Conservation (phyloP, 768 basidiomycete species). For the Amanita exitialis region DNA sequence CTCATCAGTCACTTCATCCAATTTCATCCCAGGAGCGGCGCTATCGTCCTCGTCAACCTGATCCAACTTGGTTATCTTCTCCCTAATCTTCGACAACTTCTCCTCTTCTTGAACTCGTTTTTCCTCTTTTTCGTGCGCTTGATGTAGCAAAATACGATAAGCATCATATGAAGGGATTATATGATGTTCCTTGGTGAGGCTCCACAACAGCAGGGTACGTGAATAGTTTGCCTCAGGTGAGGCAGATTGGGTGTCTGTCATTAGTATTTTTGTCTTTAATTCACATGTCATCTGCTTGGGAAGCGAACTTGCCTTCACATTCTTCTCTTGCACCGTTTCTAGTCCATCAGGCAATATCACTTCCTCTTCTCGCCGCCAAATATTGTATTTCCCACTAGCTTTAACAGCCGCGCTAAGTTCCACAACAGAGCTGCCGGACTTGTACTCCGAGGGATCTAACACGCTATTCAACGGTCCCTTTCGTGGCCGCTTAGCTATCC, state of each 20-base stretch:
- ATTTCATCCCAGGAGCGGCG: slow-evolving; percentile 54
- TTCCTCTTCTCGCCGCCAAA: slow-evolving; percentile 37
- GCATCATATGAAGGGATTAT: slow-evolving; percentile 75
- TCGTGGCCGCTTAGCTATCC: slow-evolving; percentile 64
- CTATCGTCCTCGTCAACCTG: slow-evolving; percentile 22
- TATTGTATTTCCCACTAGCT: slow-evolving; percentile 55
- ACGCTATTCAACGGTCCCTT: slow-evolving; percentile 67
- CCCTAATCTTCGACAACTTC: slow-evolving; percentile 41
- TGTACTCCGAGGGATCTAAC: slow-evolving; percentile 58
- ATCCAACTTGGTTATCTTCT: slow-evolving; percentile 43
- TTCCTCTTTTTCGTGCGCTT: slow-evolving; percentile 60
- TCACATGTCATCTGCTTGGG: not conserved
- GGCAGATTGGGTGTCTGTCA: not conserved
- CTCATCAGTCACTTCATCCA: slow-evolving; percentile 37
- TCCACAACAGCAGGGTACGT: slow-evolving; percentile 53
- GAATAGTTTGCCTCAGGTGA: slow-evolving; percentile 29
- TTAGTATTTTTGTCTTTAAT: not conserved
- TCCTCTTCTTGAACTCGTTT: slow-evolving; percentile 42
- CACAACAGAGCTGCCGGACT: slow-evolving; percentile 52
- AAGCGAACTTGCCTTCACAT: slow-evolving; percentile 39
- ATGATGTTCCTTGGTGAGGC: slow-evolving; percentile 80
- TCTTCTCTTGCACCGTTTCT: slow-evolving; percentile 29
- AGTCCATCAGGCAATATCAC: slow-evolving; percentile 26
- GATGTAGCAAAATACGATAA: slow-evolving; percentile 59
- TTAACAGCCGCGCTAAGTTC: slow-evolving; percentile 63